These are phyloP conservation scores for Helotiales sp. DNA, from an alignment of 2,329 filamentous ascomycete genomes.

Conservation along the genomic window DNA sequence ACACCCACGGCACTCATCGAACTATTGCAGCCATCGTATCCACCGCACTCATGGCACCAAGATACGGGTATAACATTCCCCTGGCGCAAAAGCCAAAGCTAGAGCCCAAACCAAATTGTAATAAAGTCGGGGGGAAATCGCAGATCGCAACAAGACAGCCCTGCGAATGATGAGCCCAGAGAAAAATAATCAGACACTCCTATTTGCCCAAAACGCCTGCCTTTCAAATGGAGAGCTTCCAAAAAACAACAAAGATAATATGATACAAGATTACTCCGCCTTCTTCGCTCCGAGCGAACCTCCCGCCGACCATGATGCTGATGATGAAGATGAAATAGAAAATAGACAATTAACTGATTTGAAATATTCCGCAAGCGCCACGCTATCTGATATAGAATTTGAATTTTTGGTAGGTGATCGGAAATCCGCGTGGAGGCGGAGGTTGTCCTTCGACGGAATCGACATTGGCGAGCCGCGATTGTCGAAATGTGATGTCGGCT, in stretches of 20 bases:
- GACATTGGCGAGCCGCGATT: background rate
- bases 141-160: too few species aligned
- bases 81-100: too few species aligned
- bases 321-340: background rate
- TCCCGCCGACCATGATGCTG: background rate
- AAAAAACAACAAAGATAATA: constrained; percentile 1
- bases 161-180: too few species aligned
- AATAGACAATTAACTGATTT: background rate
- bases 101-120: too few species aligned
- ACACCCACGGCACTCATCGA: too few species aligned
- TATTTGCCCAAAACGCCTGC: background rate
- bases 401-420: background rate
- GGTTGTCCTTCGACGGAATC: background rate
- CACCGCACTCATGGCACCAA: too few species aligned
- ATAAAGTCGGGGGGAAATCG: too few species aligned
- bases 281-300: background rate
- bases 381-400: background rate
- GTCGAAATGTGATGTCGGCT: background rate
- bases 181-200: too few species aligned
- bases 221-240: background rate
- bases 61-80: constrained; percentile 5
- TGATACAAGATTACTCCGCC: constrained; percentile 22
- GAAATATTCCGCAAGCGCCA: constrained; percentile 1
- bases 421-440: background rate
- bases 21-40: too few species aligned